Evolutionary conservation across 257 asterid species (phyloP), one percentile per base, ranked within the genome.

Genomic region (Schizonepeta tenuifolia): DNA sequence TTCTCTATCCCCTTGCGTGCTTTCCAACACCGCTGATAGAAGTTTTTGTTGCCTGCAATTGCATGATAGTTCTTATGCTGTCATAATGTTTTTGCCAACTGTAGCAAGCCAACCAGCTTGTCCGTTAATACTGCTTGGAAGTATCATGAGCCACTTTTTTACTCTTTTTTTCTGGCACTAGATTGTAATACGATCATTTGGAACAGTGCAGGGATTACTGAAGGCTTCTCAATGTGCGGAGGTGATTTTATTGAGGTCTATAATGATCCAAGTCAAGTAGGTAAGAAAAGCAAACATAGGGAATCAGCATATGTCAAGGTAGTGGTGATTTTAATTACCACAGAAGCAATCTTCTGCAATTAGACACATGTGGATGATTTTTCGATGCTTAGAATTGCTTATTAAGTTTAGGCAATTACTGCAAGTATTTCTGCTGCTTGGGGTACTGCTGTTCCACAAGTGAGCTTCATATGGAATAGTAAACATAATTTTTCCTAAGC

Each of bases 231-330:
- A 43, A 91, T 94, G 98, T 94, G 99, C 46, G 98, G 98, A 62
- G 99, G 99, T 78, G 98, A 94, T 85, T 94, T 94, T 79, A 92
- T 90, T 58, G 99, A 94, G 82, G 97, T 94, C 68, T 94, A 94
- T 80, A 84, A 79, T 80, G 96, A 91, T 86, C 89, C 93, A 71
- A 87, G 86, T 88, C 98, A 94, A 85, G 80, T 75, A 81, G 99
- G 99, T 91, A 83, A 64, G 88, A 60, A 50, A 69, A 35, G 18
- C 59, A 17, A 6, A 0, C 67, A 9, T 40, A 28, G 63, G 40
- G 47, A 35, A 58, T 80, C 58, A 64, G 50, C 67, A 59, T 51
- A 69, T 43, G n/a, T 47, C 28, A 53, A 72, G 40, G 73, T 18
- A 69, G 73, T 67, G 67, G 55, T 66, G 55, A 56, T 63, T 21